These are phyloP conservation scores for Aspergillus ellipticus DNA, from an alignment of 495 filamentous ascomycete species.

Conservation along the genomic window DNA sequence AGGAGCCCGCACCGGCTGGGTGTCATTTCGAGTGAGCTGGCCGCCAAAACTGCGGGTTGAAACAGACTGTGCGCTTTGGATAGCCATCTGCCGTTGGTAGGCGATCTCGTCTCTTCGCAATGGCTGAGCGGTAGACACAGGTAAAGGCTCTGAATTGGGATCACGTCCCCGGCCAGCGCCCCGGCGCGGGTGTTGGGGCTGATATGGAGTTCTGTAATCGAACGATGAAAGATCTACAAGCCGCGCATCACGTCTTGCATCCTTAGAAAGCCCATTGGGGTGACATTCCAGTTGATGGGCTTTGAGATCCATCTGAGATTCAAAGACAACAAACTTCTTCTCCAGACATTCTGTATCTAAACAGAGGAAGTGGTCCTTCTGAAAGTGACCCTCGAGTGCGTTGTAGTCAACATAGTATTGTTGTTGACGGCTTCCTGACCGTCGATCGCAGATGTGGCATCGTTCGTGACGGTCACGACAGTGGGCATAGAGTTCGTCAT, in stretches of 20 bases:
- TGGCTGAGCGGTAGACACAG: conserved; percentile 75
- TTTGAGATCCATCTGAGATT: conserved; percentile 88
- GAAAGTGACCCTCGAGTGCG: conserved; percentile 78
- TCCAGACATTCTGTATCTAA: conserved; percentile 82
- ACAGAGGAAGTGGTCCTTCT: conserved; percentile 82
- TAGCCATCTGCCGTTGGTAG: conserved; percentile 87
- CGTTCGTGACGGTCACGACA: conserved; percentile 90
- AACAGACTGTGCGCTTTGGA: conserved; percentile 79
- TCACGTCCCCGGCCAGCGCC: conserved; percentile 64
- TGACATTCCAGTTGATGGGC: conserved; percentile 77
- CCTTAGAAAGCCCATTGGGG: conserved; percentile 74
- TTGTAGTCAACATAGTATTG: conserved; percentile 89
- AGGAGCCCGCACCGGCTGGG: conserved; percentile 42
- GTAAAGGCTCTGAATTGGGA: conserved; percentile 75
- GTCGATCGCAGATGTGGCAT: conserved; percentile 89
- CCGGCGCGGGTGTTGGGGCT: conserved; percentile 57
- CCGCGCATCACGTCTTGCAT: conserved; percentile 77
- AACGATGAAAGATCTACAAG: conserved; percentile 84
- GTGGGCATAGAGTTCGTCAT: conserved; percentile 90
- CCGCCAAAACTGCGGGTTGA: conserved; percentile 78
- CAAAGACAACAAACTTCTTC: conserved; percentile 98
- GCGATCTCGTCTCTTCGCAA: conserved; percentile 84
- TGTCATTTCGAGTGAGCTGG: conserved; percentile 59
- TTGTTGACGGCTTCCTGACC: conserved; percentile 63
- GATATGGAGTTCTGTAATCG: conserved; percentile 70